These are phyloP conservation scores for Candida nitratophila DNA, from an alignment of 805 yeast genomes.

Conservation along the genomic window DNA sequence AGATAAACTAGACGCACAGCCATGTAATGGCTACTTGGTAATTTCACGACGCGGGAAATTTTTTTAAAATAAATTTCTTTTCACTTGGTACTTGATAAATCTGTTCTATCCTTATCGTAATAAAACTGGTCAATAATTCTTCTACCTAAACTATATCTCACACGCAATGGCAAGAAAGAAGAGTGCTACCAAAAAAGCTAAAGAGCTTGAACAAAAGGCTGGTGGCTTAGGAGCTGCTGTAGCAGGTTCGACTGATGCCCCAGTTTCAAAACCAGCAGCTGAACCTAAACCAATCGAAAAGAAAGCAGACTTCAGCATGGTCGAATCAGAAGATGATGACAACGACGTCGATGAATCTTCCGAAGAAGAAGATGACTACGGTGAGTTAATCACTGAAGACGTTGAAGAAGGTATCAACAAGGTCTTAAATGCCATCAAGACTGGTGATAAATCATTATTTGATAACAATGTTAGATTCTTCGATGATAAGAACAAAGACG, in stretches of 20 bases:
- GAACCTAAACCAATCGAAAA: background rate
- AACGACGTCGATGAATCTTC: slow-evolving; percentile 29
- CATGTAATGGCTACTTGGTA: no score
- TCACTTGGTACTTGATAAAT: slow-evolving; percentile 18
- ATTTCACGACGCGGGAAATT: background rate
- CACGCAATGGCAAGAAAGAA: slow-evolving; percentile 77
- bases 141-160: background rate
- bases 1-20: no score
- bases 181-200: slow-evolving; percentile 71
- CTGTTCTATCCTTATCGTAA: no score
- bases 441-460: slow-evolving; percentile 57
- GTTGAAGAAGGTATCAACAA: slow-evolving; percentile 73
- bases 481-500: slow-evolving; percentile 23
- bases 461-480: slow-evolving; percentile 71
- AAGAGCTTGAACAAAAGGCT: slow-evolving; percentile 29
- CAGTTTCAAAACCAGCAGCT: slow-evolving; percentile 17
- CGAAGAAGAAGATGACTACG: slow-evolving; percentile 91
- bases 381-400: slow-evolving; percentile 79
- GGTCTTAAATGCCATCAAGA: slow-evolving; percentile 64
- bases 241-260: slow-evolving; percentile 14
- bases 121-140: background rate
- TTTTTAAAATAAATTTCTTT: slow-evolving; percentile 26
- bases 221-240: slow-evolving; percentile 2
- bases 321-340: slow-evolving; percentile 8
- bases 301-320: background rate